Evolutionary conservation across 768 basidiomycete genomes (phyloP).

Genomic region (Serendipita indica): DNA sequence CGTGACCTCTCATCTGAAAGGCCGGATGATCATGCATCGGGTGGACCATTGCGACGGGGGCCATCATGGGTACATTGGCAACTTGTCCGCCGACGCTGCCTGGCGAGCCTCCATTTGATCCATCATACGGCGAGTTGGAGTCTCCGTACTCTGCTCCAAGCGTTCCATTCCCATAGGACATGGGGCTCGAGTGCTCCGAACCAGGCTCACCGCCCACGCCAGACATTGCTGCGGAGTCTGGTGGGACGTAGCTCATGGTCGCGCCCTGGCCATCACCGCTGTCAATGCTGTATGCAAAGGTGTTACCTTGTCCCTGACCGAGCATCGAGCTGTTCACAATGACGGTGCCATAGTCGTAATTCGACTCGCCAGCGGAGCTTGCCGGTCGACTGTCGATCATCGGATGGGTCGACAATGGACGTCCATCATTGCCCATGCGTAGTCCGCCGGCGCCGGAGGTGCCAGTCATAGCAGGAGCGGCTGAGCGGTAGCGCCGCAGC

Average conservation of each 20-base stretch:
- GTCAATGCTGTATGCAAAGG: conserved; percentile 1
- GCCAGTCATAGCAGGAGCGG: background rate
- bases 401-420: too few species aligned
- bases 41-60: background rate
- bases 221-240: background rate
- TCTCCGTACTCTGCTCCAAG: background rate
- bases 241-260: background rate
- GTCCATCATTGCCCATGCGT: background rate
- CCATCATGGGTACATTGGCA: background rate
- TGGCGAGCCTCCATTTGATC: background rate
- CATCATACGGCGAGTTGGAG: background rate
- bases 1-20: background rate
- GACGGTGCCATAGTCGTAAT: conserved; percentile 3
- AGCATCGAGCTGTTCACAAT: background rate
- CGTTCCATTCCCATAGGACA: background rate
- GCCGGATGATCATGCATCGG: background rate
- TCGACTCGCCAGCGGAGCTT: background rate
- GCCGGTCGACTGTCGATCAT: background rate
- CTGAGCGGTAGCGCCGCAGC: background rate
- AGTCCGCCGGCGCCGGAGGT: background rate
- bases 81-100: background rate
- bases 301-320: background rate
- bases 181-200: conserved; percentile 4
- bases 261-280: background rate
- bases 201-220: background rate